These are phyloP conservation scores for Apium graveolens DNA, from an alignment of 129 eudicot genomes.

Conservation along the genomic window DNA sequence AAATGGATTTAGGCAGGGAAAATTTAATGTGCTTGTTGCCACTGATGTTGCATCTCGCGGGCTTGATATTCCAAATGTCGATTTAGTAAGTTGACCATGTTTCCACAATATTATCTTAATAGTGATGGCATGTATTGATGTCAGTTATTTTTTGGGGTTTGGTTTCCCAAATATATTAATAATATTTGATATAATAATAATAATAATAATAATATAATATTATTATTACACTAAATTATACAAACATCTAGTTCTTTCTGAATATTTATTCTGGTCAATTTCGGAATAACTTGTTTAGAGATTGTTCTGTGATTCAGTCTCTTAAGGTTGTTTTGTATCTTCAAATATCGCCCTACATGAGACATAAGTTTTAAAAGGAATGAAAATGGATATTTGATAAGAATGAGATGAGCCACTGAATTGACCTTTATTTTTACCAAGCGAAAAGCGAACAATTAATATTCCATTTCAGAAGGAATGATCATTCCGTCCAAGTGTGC, in stretches of 20 bases:
- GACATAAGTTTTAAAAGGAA: not conserved
- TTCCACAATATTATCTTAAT: not conserved
- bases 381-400: not conserved
- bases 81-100: constrained; percentile 51
- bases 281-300: not conserved
- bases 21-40: constrained; percentile 94
- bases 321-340: not conserved
- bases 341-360: not conserved
- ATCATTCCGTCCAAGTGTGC: not conserved
- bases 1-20: constrained; percentile 90
- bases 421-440: constrained; percentile 2
- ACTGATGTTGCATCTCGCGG: constrained; percentile 99
- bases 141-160: not conserved
- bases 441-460: not conserved
- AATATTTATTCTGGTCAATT: not conserved
- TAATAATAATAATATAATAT: not conserved
- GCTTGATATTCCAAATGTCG: constrained; percentile 95
- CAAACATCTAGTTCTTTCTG: not conserved
- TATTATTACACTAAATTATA: not conserved
- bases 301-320: not conserved
- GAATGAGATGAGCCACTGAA: not conserved
- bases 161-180: no score
- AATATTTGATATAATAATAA: no score
- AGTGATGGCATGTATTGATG: not conserved
- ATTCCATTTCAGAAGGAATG: not conserved